A percentile compares a stretch with the other conserved stretches of the same genome.
These are phyloP conservation scores for Saccharomyces uvarum DNA, from an alignment of 1,139 yeast species.

Conservation along the genomic window DNA sequence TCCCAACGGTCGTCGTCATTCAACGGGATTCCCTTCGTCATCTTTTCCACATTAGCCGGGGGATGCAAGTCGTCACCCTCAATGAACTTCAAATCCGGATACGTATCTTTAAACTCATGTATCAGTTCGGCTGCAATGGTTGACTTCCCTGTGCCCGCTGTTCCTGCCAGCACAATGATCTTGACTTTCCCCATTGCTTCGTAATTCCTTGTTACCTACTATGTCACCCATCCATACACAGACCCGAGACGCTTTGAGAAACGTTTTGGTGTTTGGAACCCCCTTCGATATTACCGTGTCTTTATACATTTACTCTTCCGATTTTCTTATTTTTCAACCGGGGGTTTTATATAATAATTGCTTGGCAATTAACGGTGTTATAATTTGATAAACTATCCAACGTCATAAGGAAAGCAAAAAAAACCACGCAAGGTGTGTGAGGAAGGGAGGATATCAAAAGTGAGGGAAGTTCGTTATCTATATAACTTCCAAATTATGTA, in stretches of 20 bases:
- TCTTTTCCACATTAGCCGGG: conserved; percentile 62
- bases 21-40: conserved; percentile 73
- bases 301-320: not conserved
- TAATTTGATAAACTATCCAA: not conserved
- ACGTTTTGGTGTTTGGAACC: not conserved
- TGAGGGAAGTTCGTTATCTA: not conserved
- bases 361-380: not conserved
- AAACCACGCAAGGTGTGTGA: not conserved
- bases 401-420: not conserved
- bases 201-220: not conserved
- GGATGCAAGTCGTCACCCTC: conserved; percentile 89
- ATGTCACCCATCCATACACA: not conserved
- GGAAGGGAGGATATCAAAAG: not conserved
- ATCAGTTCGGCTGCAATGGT: conserved; percentile 60
- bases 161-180: conserved; percentile 63
- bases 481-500: not conserved
- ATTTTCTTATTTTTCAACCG: not conserved
- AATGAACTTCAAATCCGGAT: conserved; percentile 45
- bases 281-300: not conserved
- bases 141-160: conserved; percentile 90
- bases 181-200: conserved; percentile 9
- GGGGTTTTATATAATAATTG: not conserved
- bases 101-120: conserved; percentile 11
- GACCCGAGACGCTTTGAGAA: no score
- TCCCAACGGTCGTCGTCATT: conserved; percentile 88